phyloP scores from a whole-genome alignment of 495 filamentous ascomycete genomes.

The Beverwykella pulmonaria region DNA sequence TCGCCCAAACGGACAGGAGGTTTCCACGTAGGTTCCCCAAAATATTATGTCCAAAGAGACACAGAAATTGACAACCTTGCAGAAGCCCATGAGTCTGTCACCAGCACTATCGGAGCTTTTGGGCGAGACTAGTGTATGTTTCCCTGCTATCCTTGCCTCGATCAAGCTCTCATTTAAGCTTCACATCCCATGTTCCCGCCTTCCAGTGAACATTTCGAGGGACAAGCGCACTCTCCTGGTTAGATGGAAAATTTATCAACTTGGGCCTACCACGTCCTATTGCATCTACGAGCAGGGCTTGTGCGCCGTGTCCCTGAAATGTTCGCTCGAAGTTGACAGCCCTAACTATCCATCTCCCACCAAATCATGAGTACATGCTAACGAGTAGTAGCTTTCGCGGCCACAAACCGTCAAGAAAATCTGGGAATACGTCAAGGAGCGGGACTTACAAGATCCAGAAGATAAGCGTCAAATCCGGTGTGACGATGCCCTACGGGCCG shows the following conservation, averaged over 20 bases:
- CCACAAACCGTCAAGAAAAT: slow-evolving; percentile 94
- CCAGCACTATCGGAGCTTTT: slow-evolving; percentile 64
- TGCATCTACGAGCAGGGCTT: not conserved
- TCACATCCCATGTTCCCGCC: not conserved
- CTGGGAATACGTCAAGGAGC: slow-evolving; percentile 88
- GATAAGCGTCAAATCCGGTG: slow-evolving; percentile 92
- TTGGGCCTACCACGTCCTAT: too few species aligned
- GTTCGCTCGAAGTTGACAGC: not conserved
- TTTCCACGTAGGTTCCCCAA: slow-evolving; percentile 63
- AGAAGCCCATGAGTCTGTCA: slow-evolving; percentile 71
- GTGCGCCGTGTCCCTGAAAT: not conserved
- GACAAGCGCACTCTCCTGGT: too few species aligned
- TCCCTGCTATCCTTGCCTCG: not conserved
- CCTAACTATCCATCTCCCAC: not conserved
- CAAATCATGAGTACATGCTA: not conserved
- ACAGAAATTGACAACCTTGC: slow-evolving; percentile 18
- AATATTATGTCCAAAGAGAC: slow-evolving; percentile 5
- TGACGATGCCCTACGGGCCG: slow-evolving; percentile 83
- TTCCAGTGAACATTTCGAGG: too few species aligned
- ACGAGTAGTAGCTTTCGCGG: slow-evolving; percentile 68
- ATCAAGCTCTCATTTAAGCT: not conserved
- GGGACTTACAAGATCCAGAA: slow-evolving; percentile 83
- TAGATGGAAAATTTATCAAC: too few species aligned
- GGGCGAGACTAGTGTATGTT: slow-evolving; percentile 53
- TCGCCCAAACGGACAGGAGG: slow-evolving; percentile 67